phyloP scores from a whole-genome alignment of 805 yeast species.

The Saccharomycopsis oosterbeekiorum region DNA sequence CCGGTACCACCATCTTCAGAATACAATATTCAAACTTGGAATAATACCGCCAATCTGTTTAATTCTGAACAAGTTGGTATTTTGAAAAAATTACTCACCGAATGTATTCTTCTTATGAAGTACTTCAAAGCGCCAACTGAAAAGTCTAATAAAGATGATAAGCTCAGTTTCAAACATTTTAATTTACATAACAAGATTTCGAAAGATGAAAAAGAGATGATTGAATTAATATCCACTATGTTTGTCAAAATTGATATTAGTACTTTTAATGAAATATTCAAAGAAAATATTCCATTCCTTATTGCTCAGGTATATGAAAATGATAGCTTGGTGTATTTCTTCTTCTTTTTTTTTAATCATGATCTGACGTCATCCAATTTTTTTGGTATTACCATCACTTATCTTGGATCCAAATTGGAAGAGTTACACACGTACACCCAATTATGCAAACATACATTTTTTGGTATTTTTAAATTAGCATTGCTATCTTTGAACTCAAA shows the following conservation, averaged over 20 bases:
- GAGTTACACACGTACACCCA: slow-evolving; percentile 48
- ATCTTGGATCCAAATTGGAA: slow-evolving; percentile 60
- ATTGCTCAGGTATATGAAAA: slow-evolving; percentile 73
- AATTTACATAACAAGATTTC: slow-evolving; percentile 78
- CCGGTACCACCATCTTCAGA: slow-evolving; percentile 58
- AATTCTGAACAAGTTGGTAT: slow-evolving; percentile 75
- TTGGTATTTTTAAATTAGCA: slow-evolving; percentile 80
- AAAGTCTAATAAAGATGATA: slow-evolving; percentile 21
- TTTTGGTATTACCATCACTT: slow-evolving; percentile 70
- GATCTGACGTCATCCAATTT: slow-evolving; percentile 90
- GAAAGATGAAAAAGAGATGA: slow-evolving; percentile 87
- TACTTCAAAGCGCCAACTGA: slow-evolving; percentile 49
- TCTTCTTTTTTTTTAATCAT: slow-evolving; percentile 87
- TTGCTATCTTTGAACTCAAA: slow-evolving; percentile 86
- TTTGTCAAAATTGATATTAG: slow-evolving; percentile 93
- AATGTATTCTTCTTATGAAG: slow-evolving; percentile 71
- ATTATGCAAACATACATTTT: slow-evolving; percentile 44
- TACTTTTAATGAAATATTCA: slow-evolving; percentile 86
- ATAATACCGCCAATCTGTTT: slow-evolving; percentile 75
- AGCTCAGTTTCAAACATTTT: slow-evolving; percentile 52
- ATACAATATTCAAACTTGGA: slow-evolving; percentile 57
- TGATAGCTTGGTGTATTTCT: slow-evolving; percentile 79
- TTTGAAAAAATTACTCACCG: slow-evolving; percentile 67
- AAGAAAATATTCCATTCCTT: slow-evolving; percentile 65
- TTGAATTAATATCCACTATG: slow-evolving; percentile 92